Evolutionary conservation across 2,329 filamentous ascomycete species (phyloP), one percentile per base, ranked within the genome.

Genomic region (Delphinella strobiligena): DNA sequence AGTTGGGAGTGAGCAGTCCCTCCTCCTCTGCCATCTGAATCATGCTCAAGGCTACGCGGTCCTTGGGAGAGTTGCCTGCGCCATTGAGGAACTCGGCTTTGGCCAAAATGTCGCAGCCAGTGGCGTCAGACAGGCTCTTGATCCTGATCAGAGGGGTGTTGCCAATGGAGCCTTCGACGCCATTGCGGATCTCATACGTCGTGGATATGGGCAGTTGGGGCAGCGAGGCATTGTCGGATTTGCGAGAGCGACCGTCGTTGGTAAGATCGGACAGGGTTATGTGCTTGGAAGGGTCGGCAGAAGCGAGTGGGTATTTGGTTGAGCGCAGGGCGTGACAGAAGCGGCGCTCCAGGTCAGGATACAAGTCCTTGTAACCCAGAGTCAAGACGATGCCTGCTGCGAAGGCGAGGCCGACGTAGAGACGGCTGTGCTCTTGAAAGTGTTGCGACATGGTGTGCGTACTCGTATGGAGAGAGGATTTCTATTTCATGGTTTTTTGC

Each of bases 21-120:
- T 73, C 64, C 45, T 75, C 71, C 67, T 98, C 91, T 32, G 88
- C 91, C 56, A 69, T 67, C 42, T 76, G 65, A 57, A 98, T 93
- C 69, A 96, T 93, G 61, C 75, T 82, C 29, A 96, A 71, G 1
- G 91, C 91, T 11, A 98, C 91, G 38, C 91, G 77, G 61, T 98
- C 91, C 61, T 98, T 98, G 31, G 91, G 88, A 50, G 83, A 91
- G 52, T 85, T 84, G 12, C 91, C 91, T 3, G 88, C 89, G 36
- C 88, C 91, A 63, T 98, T 96, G 40, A 98, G 73, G 55, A 93
- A 93, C 60, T 98, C 91, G 36, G 87, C 87, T 63, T 98, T 98
- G 49, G 81, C 91, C 27, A 96, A 69, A 53, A 98, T 93, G 31
- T 78, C 78, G 54, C 91, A 87, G 15, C 87, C 87, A 3, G 91